phyloP scores from a whole-genome alignment of 306 rosid genomes.

The Echinosophora koreensis region DNA sequence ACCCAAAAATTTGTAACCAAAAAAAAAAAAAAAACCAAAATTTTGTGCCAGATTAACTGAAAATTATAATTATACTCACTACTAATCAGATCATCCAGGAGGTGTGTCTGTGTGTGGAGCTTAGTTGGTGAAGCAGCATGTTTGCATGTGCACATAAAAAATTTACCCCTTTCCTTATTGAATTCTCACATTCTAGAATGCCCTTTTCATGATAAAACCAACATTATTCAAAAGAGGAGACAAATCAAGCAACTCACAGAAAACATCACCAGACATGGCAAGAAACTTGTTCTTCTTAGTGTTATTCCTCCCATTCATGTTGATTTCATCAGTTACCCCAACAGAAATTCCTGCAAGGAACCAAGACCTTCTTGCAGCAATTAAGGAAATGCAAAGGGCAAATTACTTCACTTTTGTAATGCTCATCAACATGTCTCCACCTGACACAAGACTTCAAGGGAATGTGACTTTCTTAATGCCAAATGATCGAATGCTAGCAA shows the following conservation, averaged over 20 bases:
- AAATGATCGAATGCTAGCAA: slow-evolving; percentile 61
- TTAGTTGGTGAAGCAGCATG: slow-evolving; percentile 61
- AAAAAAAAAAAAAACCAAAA: too few relatives aligned
- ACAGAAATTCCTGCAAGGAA: slow-evolving; percentile 3
- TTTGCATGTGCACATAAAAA: slow-evolving; percentile 55
- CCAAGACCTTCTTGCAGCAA: slow-evolving; percentile 54
- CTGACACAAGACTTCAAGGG: slow-evolving; percentile 43
- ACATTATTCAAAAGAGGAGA: slow-evolving; percentile 17
- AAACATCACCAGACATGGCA: slow-evolving; percentile 40
- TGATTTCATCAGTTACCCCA: slow-evolving; percentile 37
- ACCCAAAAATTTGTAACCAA: background rate
- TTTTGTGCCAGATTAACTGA: background rate
- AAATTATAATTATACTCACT: background rate
- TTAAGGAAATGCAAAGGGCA: slow-evolving; percentile 68
- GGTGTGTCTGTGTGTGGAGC: slow-evolving; percentile 54
- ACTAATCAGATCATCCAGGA: slow-evolving; percentile 44
- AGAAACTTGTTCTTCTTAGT: background rate
- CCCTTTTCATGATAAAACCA: slow-evolving; percentile 45
- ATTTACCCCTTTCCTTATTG: background rate
- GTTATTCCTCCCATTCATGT: background rate
- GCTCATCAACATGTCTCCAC: slow-evolving; percentile 66
- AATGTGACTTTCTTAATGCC: slow-evolving; percentile 82
- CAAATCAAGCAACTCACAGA: slow-evolving; percentile 12
- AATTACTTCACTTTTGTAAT: slow-evolving; percentile 73
- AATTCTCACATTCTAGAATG: background rate